Conservation (phyloP, 345 rosid species). For the Gossypium bickii region DNA sequence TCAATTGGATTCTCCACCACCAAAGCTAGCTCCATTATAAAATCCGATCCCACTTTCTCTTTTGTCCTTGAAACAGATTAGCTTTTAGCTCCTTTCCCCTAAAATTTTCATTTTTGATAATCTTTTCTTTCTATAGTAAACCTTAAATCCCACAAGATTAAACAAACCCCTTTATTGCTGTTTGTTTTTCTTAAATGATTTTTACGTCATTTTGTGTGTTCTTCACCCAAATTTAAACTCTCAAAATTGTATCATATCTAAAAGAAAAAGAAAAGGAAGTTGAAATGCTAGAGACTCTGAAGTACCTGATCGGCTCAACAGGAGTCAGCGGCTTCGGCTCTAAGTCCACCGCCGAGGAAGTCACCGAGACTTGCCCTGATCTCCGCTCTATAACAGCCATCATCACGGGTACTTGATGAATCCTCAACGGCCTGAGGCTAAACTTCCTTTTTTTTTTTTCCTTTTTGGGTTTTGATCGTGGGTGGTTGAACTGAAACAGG, state of each 20-base stretch:
- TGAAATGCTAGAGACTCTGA: slow-evolving; percentile 66
- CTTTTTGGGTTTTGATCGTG: not conserved
- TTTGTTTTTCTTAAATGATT: not conserved
- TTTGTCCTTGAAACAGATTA: slow-evolving; percentile 3
- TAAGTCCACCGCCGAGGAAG: slow-evolving; percentile 82
- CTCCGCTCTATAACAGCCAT: slow-evolving; percentile 67
- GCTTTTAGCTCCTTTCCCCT: not conserved
- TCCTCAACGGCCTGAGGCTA: not conserved
- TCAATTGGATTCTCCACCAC: slow-evolving; percentile 16
- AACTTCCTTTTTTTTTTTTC: not conserved
- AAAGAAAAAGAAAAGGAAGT: not conserved
- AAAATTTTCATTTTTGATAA: not conserved
- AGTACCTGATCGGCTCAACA: slow-evolving; percentile 68
- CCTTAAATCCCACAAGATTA: not conserved
- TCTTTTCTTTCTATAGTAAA: not conserved
- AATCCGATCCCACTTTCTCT: slow-evolving; percentile 11
- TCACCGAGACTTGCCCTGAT: slow-evolving; percentile 50
- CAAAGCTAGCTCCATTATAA: not conserved
- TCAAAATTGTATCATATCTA: not conserved
- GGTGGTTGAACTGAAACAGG: slow-evolving; percentile 33
- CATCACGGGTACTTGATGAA: slow-evolving; percentile 64
- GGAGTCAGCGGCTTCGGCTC: slow-evolving; percentile 88
- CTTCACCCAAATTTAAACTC: not conserved
- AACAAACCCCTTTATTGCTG: not conserved
- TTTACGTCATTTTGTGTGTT: not conserved